Evolutionary conservation across 352 stramenopile species (phyloP).

Genomic region (Pythium monospermum): DNA sequence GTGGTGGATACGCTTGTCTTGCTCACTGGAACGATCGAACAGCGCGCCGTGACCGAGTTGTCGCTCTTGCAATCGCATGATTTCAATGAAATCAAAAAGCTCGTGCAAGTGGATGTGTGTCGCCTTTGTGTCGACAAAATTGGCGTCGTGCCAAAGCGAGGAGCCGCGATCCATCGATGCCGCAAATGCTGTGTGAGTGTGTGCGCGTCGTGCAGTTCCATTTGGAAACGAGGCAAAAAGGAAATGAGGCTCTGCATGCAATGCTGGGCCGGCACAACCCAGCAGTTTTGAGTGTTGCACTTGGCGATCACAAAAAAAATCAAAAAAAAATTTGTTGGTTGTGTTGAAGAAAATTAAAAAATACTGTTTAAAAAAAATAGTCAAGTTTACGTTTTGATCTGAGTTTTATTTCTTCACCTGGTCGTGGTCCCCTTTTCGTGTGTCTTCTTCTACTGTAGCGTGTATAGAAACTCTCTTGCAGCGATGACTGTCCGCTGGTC

Average conservation of each 20-base stretch:
- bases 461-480: constrained; percentile 1
- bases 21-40: constrained; percentile 17
- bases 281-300: constrained; percentile 11
- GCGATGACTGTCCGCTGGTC: constrained; percentile 7
- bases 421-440: background rate
- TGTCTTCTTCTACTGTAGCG: background rate
- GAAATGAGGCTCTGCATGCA: constrained; percentile 20
- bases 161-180: background rate
- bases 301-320: too few species aligned
- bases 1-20: constrained; percentile 8
- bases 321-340: too few species aligned
- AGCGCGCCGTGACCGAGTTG: constrained; percentile 2
- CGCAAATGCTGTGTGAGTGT: constrained; percentile 21
- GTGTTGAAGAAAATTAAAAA: too few species aligned
- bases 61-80: constrained; percentile 7
- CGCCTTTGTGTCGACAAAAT: constrained; percentile 5
- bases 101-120: constrained; percentile 2
- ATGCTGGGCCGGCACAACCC: constrained; percentile 18
- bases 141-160: background rate
- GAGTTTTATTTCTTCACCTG: too few species aligned
- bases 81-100: constrained; percentile 9
- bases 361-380: too few species aligned
- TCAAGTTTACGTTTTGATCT: too few species aligned
- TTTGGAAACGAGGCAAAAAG: constrained; percentile 9
- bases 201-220: constrained; percentile 10